These are phyloP conservation scores for Schizosaccharomyces japonicus DNA, from an alignment of 805 yeast genomes.

Conservation along the genomic window DNA sequence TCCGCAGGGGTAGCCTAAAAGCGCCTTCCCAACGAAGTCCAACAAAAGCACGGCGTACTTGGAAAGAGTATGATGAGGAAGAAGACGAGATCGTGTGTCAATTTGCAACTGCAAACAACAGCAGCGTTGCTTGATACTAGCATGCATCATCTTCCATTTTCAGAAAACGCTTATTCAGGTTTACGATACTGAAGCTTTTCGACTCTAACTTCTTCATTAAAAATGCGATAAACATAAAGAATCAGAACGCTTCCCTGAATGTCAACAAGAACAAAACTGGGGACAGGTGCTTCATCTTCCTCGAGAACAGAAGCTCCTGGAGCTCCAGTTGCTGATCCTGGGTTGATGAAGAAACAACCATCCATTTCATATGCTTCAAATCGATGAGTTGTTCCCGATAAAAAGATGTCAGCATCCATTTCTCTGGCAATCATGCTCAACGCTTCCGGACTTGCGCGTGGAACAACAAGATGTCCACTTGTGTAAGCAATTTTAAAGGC, in stretches of 20 bases:
- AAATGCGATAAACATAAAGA: conserved; percentile 59
- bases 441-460: conserved; percentile 68
- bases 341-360: conserved; percentile 82
- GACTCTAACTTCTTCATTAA: conserved; percentile 67
- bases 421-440: conserved; percentile 64
- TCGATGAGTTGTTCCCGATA: conserved; percentile 83
- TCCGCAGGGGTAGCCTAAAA: too few species aligned
- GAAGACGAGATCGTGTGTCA: too few species aligned
- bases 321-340: conserved; percentile 94
- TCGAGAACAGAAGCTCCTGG: conserved; percentile 36
- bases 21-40: too few species aligned
- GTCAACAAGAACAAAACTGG: conserved; percentile 75
- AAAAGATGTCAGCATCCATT: conserved; percentile 69
- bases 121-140: not conserved
- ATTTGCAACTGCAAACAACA: too few species aligned
- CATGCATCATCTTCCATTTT: not conserved
- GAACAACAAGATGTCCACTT: conserved; percentile 63
- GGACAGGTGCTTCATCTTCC: conserved; percentile 32
- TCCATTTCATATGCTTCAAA: conserved; percentile 86
- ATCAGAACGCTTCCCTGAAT: conserved; percentile 60
- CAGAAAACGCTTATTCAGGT: conserved; percentile 11
- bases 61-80: too few species aligned
- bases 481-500: conserved; percentile 60
- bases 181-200: conserved; percentile 58
- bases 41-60: too few species aligned